A percentile compares a stretch with the other conserved stretches of the same genome.
Evolutionary conservation across 2,329 filamentous ascomycete species (phyloP).

Genomic region (Madurella mycetomatis): DNA sequence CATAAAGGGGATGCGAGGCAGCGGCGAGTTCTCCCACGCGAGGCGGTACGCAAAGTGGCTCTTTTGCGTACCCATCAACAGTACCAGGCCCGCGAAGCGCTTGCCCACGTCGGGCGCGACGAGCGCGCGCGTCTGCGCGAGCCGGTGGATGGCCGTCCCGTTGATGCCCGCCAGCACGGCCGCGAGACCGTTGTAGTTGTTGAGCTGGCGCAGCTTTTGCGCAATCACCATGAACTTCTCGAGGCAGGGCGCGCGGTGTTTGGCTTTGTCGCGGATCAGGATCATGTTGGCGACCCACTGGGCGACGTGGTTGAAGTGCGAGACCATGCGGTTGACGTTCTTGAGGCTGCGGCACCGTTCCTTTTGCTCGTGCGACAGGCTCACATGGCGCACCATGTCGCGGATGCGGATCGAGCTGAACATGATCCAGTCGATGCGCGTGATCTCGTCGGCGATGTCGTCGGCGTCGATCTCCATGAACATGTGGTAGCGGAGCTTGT

Average conservation of each 20-base stretch:
- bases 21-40: slow-evolving; percentile 91
- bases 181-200: slow-evolving; percentile 97
- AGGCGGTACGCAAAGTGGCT: slow-evolving; percentile 93
- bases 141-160: slow-evolving; percentile 76
- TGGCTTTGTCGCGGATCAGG: slow-evolving; percentile 88
- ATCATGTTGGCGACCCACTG: slow-evolving; percentile 81
- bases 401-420: slow-evolving; percentile 91
- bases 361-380: slow-evolving; percentile 64
- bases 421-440: slow-evolving; percentile 96
- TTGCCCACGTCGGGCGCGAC: slow-evolving; percentile 69
- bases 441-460: slow-evolving; percentile 84
- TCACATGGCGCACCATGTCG: slow-evolving; percentile 89
- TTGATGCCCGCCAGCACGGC: slow-evolving; percentile 91
- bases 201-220: slow-evolving; percentile 76
- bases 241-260: slow-evolving; percentile 84
- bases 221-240: slow-evolving; percentile 96
- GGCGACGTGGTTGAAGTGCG: slow-evolving; percentile 83
- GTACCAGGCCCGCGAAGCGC: slow-evolving; percentile 80
- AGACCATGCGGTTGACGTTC: slow-evolving; percentile 91
- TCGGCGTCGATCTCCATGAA: slow-evolving; percentile 86
- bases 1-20: slow-evolving; percentile 88
- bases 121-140: slow-evolving; percentile 73
- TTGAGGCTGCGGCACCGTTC: slow-evolving; percentile 71
- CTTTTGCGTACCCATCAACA: slow-evolving; percentile 90
- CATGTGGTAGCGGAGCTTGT: slow-evolving; percentile 82